Evolutionary conservation across 129 eudicot genomes (phyloP), one percentile per base, ranked within the genome.

Genomic region (Saussurea involucrata): DNA sequence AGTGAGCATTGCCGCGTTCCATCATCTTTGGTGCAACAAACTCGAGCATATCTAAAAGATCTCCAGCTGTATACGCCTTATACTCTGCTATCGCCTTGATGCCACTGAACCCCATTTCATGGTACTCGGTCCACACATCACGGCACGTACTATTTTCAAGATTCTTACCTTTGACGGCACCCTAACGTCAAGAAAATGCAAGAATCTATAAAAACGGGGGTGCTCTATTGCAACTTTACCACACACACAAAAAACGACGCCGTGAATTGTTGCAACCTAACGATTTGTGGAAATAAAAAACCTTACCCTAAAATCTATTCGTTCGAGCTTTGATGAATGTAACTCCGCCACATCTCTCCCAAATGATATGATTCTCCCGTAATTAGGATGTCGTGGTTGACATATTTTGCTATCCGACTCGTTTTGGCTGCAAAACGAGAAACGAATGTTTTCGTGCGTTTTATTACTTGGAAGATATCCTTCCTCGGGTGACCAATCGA

Each of bases 121-220:
- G 95, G 75, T 95, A 95, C 86, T 95, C 99, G 0, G 97, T 92
- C 99, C 99, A 95, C 83, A 95, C 97, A 80, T 95, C 97, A 12
- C 85, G 74, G 67, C 96, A 92, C 8, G 92, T 85, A 27, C 70
- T 78, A 75, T 95, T 92, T 6, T 88, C 97, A 58, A 78, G 58
- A 75, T 83, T 89, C 66, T 71, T 73, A 13, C 99, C 99, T 85
- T 95, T 95, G 10, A 86, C 78, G 9, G 95, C 97, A 75, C 73
- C 96, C 99, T 92, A 83, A 60, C 24, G 29, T 28, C 7, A n/a
- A 73, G 63, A 69, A 28, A 9, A 57, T 46, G 3, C 20, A 24
- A 24, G 12, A 25, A 33, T 31, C 36, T 10, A 44, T 66, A 21
- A 27, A 1, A 28, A 27, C 2, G 18, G 3, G 3, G 15, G n/a